Percentiles rank a stretch among this genome's conserved stretches.
Evolutionary conservation across 2,329 filamentous ascomycete species (phyloP).

Genomic region (Metarhizium sp.): DNA sequence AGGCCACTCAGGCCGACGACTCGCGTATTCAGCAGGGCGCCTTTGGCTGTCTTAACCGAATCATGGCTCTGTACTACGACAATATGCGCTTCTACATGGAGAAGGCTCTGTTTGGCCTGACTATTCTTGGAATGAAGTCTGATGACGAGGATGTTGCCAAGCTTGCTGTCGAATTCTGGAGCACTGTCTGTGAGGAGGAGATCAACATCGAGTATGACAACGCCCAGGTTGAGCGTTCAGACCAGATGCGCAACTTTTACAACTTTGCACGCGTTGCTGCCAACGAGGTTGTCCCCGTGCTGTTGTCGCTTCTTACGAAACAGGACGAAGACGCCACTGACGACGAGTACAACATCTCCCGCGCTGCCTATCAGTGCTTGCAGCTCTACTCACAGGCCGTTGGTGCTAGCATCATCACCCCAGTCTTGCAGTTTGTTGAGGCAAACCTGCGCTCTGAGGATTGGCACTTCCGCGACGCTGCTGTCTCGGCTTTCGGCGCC

Average conservation of each 20-base stretch:
- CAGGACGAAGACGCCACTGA: conserved; percentile 96
- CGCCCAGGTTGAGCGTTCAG: conserved; percentile 60
- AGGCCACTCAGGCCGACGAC: conserved; percentile 92
- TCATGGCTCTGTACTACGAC: conserved; percentile 98
- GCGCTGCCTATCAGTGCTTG: conserved; percentile 91
- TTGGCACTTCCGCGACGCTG: conserved; percentile 91
- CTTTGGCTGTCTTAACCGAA: conserved; percentile 95
- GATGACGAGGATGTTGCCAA: conserved; percentile 97
- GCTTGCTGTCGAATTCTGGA: conserved; percentile 98
- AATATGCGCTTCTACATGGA: conserved; percentile 99
- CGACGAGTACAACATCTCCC: conserved; percentile 94
- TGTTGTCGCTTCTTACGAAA: conserved; percentile 82
- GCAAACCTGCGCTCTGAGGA: conserved; percentile 80
- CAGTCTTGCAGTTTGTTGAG: conserved; percentile 88
- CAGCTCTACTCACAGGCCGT: conserved; percentile 94
- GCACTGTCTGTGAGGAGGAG: conserved; percentile 98
- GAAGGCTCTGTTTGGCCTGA: conserved; percentile 95
- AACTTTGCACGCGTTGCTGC: conserved; percentile 93
- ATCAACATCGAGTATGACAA: conserved; percentile 98
- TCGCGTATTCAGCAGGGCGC: conserved; percentile 87
- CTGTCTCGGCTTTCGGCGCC: conserved; percentile 92
- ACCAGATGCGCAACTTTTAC: conserved; percentile 85
- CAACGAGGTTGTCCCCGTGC: conserved; percentile 85
- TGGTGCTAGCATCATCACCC: conserved; percentile 70
- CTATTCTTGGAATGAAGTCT: conserved; percentile 97